These are phyloP conservation scores for Cantharellus cinnabarinus DNA, from an alignment of 768 basidiomycete species.

Conservation along the genomic window DNA sequence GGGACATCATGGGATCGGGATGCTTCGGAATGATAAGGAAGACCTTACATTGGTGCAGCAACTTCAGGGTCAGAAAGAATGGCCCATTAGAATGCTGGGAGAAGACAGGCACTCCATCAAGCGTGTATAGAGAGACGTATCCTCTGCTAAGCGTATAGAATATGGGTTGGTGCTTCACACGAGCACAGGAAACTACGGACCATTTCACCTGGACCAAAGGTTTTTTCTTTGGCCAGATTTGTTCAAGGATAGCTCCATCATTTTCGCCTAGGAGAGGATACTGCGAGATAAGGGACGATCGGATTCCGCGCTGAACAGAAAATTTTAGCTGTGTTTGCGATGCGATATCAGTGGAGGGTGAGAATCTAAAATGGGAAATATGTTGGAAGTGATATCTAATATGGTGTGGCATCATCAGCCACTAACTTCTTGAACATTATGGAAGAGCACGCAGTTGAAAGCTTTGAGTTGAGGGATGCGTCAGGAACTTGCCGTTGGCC, in stretches of 20 bases:
- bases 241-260: slow-evolving; percentile 62
- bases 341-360: slow-evolving; percentile 49
- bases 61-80: slow-evolving; percentile 66
- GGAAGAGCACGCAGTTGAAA: too few relatives aligned
- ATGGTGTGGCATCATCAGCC: too few relatives aligned
- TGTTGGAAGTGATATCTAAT: too few relatives aligned
- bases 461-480: too few relatives aligned
- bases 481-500: too few relatives aligned
- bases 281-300: slow-evolving; percentile 57
- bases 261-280: slow-evolving; percentile 40
- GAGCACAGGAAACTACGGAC: slow-evolving; percentile 21
- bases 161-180: slow-evolving; percentile 10
- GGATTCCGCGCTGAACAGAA: slow-evolving; percentile 79
- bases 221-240: slow-evolving; percentile 98
- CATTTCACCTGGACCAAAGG: slow-evolving; percentile 83
- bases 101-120: slow-evolving; percentile 72
- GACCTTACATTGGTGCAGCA: slow-evolving; percentile 76
- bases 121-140: slow-evolving; percentile 80
- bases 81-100: slow-evolving; percentile 96
- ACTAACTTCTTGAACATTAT: too few relatives aligned
- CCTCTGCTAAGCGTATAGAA: slow-evolving; percentile 48
- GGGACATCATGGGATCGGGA: not conserved
- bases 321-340: slow-evolving; percentile 84
- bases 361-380: slow-evolving; percentile 17
- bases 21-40: not conserved